These are phyloP conservation scores for Cladosporium oxysporum DNA, from an alignment of 2,329 filamentous ascomycete species.

Conservation along the genomic window DNA sequence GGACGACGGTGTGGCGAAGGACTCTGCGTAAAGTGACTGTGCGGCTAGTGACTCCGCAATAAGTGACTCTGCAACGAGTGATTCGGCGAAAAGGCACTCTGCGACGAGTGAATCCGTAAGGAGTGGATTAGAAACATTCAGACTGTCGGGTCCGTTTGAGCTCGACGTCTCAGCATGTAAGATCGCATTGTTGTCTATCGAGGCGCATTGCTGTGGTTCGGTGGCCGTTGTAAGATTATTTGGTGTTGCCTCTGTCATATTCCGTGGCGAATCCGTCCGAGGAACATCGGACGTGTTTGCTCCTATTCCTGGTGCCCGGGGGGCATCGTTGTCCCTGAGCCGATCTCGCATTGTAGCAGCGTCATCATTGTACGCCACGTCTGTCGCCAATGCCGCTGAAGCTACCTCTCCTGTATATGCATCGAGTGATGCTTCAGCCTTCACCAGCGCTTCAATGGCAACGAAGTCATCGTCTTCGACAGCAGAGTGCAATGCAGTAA, in stretches of 20 bases:
- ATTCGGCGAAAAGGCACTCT: neutral
- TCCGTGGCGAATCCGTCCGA: no score
- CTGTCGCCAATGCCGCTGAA: neutral
- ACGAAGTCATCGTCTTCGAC: neutral
- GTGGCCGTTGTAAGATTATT: neutral
- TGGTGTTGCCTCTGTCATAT: neutral
- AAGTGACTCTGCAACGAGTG: neutral
- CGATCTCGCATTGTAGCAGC: no score
- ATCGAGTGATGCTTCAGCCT: neutral
- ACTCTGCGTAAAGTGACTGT: neutral
- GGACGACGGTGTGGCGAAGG: neutral
- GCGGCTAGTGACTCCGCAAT: neutral
- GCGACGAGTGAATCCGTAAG: neutral
- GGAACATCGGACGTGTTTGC: no score
- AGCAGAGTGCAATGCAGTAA: neutral
- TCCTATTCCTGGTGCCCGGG: no score
- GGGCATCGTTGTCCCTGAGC: no score
- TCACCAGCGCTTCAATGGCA: neutral
- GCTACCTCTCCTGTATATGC: neutral
- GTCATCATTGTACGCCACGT: neutral
- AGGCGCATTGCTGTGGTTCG: neutral
- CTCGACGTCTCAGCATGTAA: neutral
- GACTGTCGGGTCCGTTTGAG: neutral
- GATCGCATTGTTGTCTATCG: neutral
- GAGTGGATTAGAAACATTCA: neutral